Conservation (phyloP, 75 land plant genomes). For the Selaginella tamariscina region DNA sequence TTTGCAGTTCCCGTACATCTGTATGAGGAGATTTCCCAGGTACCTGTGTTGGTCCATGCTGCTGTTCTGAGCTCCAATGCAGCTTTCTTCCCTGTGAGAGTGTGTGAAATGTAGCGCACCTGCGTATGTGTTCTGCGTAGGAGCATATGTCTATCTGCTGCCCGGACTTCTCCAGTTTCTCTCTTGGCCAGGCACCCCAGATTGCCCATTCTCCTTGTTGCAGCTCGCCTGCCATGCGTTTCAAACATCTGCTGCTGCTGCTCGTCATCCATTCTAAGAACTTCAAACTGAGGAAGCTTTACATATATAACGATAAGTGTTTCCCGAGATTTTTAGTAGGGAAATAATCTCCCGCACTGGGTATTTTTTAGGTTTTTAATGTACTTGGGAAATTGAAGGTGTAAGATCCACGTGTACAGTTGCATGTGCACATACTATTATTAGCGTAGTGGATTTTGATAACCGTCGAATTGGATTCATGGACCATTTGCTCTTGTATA, state of each 20-base stretch:
- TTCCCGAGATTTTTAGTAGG: no score
- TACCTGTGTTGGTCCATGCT: neutral
- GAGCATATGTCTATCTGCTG: neutral
- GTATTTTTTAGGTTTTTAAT: no score
- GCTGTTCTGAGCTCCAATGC: neutral
- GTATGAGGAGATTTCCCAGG: conserved; percentile 6
- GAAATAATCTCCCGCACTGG: no score
- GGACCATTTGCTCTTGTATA: no score
- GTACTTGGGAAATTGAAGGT: no score
- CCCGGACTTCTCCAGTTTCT: neutral
- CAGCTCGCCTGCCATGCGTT: neutral
- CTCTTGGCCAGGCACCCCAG: neutral
- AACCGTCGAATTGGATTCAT: no score
- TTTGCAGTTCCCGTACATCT: conserved; percentile 3
- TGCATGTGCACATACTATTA: no score
- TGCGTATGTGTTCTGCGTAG: neutral
- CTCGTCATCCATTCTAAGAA: no score
- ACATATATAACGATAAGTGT: no score
- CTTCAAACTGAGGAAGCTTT: no score
- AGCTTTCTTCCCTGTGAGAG: neutral
- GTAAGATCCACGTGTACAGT: no score
- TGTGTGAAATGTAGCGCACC: neutral
- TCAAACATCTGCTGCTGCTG: neutral
- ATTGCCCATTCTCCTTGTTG: neutral
- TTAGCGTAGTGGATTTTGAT: no score